phyloP scores from a whole-genome alignment of 345 rosid species.

The Balakata baccata region DNA sequence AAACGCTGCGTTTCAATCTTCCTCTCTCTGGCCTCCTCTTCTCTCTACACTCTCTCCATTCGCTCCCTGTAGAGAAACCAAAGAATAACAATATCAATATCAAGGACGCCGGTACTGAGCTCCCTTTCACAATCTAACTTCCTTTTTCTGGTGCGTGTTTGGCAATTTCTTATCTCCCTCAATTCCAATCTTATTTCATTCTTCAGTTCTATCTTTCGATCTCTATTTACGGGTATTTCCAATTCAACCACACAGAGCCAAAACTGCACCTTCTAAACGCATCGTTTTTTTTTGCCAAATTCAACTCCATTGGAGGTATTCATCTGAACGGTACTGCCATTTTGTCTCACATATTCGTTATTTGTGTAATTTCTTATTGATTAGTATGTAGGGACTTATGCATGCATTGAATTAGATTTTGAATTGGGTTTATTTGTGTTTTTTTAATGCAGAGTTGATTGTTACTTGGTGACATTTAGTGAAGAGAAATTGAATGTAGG shows the following conservation, averaged over 20 bases:
- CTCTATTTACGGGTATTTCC: conserved; percentile 6
- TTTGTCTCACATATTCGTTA: not conserved
- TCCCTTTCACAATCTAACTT: conserved; percentile 21
- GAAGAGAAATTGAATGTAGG: conserved; percentile 34
- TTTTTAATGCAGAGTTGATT: conserved; percentile 16
- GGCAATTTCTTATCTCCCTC: not conserved
- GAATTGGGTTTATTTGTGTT: conserved; percentile 15
- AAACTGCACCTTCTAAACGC: conserved; percentile 16
- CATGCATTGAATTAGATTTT: conserved; percentile 25
- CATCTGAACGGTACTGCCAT: not conserved
- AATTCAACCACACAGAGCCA: conserved; percentile 12
- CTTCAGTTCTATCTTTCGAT: conserved; percentile 2
- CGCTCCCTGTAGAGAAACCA: not conserved
- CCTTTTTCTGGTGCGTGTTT: conserved; percentile 20
- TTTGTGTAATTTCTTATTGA: conserved; percentile 8
- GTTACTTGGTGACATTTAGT: conserved; percentile 10
- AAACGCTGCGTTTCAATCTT: conserved; percentile 35
- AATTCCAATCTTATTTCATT: not conserved
- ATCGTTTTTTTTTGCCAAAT: conserved; percentile 8
- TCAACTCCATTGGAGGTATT: conserved; percentile 34
- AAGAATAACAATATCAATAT: conserved; percentile 1
- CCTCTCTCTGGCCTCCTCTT: not conserved
- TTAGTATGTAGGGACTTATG: conserved; percentile 30
- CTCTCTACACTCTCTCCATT: not conserved
- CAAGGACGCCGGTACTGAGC: conserved; percentile 2